A percentile compares a stretch with the other conserved stretches of the same genome.
Conservation (phyloP, 2,329 filamentous ascomycete species). For the Tetracladium maxilliforme region DNA sequence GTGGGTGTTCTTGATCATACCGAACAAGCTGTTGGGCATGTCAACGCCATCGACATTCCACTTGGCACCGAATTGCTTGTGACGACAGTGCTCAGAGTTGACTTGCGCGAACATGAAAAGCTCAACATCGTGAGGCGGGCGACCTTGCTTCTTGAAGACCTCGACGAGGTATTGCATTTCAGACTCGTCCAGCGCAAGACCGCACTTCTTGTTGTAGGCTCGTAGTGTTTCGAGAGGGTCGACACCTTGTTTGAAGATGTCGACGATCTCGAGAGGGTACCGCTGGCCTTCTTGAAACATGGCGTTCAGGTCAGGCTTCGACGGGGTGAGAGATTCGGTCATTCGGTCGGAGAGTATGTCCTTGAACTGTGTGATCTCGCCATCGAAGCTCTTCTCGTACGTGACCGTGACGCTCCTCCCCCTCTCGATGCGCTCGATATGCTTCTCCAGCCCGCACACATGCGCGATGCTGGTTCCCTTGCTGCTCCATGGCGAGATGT, state of each 20-base stretch:
- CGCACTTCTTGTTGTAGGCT: conserved; percentile 70
- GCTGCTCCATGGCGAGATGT: conserved; percentile 94
- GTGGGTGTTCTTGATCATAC: conserved; percentile 95
- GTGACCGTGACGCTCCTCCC: conserved; percentile 63
- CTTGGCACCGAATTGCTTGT: conserved; percentile 89
- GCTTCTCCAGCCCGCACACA: conserved; percentile 66
- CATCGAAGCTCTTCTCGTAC: conserved; percentile 35
- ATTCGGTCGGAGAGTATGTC: conserved; percentile 84
- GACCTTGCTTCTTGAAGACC: conserved; percentile 51
- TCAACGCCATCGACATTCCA: conserved; percentile 85
- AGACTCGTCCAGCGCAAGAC: conserved; percentile 71
- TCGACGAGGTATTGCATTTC: conserved; percentile 94
- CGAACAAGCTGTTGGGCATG: conserved; percentile 73
- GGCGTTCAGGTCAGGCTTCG: conserved; percentile 50
- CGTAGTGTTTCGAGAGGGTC: conserved; percentile 59
- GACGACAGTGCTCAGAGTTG: conserved; percentile 78
- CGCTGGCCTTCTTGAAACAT: conserved; percentile 65
- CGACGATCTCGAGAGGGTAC: conserved; percentile 56
- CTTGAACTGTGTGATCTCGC: conserved; percentile 37
- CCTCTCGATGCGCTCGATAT: conserved; percentile 69
- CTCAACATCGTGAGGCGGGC: conserved; percentile 72
- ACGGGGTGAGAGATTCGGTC: conserved; percentile 67
- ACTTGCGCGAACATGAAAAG: conserved; percentile 99
- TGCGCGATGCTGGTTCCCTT: conserved; percentile 89
- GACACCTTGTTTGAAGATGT: conserved; percentile 50